Conservation (phyloP, 202 grass and related monocot genomes). For the Setaria viridis region DNA sequence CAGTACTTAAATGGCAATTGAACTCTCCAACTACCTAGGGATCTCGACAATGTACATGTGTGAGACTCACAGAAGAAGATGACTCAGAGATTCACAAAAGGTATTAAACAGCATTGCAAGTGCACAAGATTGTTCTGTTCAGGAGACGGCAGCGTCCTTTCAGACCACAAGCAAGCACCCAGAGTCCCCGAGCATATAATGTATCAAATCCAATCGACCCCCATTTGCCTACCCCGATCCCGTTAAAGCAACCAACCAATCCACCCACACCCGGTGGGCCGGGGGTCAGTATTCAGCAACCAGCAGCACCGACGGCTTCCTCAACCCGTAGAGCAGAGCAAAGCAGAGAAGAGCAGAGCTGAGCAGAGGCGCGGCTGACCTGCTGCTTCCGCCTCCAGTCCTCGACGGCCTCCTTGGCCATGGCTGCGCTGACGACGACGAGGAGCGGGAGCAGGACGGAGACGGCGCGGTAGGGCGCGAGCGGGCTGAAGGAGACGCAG, state of each 20-base stretch:
- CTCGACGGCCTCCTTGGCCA: constrained; percentile 82
- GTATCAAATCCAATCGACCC: neutral
- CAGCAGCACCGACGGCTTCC: neutral
- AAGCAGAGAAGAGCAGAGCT: neutral
- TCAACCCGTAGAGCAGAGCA: too few species aligned
- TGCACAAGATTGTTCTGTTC: neutral
- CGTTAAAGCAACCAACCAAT: neutral
- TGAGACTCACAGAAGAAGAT: neutral
- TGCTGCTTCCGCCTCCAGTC: constrained; percentile 78
- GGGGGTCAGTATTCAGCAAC: constrained; percentile 29
- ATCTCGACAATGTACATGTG: neutral
- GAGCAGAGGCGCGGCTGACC: constrained; percentile 33
- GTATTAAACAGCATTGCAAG: neutral
- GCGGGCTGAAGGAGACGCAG: constrained; percentile 73
- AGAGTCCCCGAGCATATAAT: too few species aligned
- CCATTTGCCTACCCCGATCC: neutral
- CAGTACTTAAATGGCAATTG: neutral
- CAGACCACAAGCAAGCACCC: neutral
- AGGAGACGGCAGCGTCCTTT: neutral
- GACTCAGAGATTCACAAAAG: neutral
- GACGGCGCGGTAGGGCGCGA: constrained; percentile 80
- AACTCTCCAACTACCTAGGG: neutral
- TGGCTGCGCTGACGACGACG: constrained; percentile 64
- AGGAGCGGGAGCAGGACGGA: constrained; percentile 73
- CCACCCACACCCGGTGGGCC: neutral